Evolutionary conservation across 2,329 filamentous ascomycete species (phyloP), one percentile per base, ranked within the genome.

Genomic region (Hymenoscyphus repandus): DNA sequence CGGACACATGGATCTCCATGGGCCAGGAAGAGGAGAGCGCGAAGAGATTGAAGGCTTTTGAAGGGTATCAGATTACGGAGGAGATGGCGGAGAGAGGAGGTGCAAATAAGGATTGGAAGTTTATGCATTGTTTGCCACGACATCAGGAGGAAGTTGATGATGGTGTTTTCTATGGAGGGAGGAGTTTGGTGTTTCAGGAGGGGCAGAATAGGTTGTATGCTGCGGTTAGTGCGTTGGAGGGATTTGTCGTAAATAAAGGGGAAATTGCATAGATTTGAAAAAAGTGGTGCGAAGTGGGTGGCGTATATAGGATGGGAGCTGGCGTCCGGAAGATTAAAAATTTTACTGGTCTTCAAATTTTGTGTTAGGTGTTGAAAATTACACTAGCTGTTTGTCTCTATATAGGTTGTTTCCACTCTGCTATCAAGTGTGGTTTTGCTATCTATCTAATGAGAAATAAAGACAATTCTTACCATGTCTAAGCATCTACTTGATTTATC

Each of bases 1-100:
- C 93, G 1, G 93, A 99, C 65, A 99, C 93, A 1, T 99, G 93
- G 93, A 81, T 99, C 31, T 95, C 90, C 1, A 99, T 99, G 93
- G 93, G 93, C 42, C 92, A 97, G 70, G 93, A 99, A 70, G 82
- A 81, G 50, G 93, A 99, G 70, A 77, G 83, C 36, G 76, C 83
- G 59, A 86, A 86, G 74, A 78, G 89, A 45, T 68, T 96, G 53
- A 80, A 85, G 65, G 90, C 83, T 2, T 99, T 99, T 68, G 78
- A 79, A 30, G 91, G 92, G 12, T 99, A 91, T 71, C 92, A 96
- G 68, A 87, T 99, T 64, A 96, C 92, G 2, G 80, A 84, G 43
- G 88, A 93, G 39, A 75, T 99, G 59, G 38, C 45, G 6, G 80
- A 85, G 69, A 78, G 84, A 45, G 91, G 90, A 39, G 91, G 90